A percentile compares a stretch with the other conserved stretches of the same genome.
Evolutionary conservation across 768 basidiomycete species (phyloP).

Genomic region (Suillus subalutaceus): DNA sequence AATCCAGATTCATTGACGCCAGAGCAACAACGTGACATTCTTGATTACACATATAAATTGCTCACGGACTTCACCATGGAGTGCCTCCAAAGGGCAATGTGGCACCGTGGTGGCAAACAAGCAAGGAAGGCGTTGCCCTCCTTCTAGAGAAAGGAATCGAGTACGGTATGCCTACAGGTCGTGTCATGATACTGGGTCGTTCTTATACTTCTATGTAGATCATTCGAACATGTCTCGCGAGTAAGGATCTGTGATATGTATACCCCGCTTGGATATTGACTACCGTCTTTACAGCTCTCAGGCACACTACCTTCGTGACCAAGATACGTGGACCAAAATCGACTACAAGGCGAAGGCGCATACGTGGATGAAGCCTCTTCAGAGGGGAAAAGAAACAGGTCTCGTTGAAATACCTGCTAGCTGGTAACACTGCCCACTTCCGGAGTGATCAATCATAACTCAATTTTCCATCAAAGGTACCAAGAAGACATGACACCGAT

Average conservation of each 20-base stretch:
- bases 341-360: constrained; percentile 56
- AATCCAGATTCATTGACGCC: constrained; percentile 60
- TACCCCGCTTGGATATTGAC: not conserved
- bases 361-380: constrained; percentile 74
- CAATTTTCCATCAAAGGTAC: constrained; percentile 39
- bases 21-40: constrained; percentile 68
- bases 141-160: constrained; percentile 72
- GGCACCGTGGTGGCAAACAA: constrained; percentile 79
- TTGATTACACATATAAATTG: constrained; percentile 61
- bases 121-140: constrained; percentile 62
- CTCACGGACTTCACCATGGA: constrained; percentile 61
- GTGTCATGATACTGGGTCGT: constrained; percentile 11
- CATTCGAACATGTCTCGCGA: constrained; percentile 59
- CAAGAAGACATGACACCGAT: constrained; percentile 73
- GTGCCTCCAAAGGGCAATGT: constrained; percentile 60
- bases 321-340: constrained; percentile 72
- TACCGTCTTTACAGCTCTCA: constrained; percentile 41
- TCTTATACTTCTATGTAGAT: constrained; percentile 32
- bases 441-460: not conserved
- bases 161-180: constrained; percentile 48
- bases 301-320: constrained; percentile 65
- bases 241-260: constrained; percentile 23
- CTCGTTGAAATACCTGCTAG: constrained; percentile 65
- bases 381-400: constrained; percentile 61
- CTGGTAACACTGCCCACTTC: constrained; percentile 44